phyloP scores from a whole-genome alignment of 78 protist genomes.

The Creolimax fragrantissima region DNA sequence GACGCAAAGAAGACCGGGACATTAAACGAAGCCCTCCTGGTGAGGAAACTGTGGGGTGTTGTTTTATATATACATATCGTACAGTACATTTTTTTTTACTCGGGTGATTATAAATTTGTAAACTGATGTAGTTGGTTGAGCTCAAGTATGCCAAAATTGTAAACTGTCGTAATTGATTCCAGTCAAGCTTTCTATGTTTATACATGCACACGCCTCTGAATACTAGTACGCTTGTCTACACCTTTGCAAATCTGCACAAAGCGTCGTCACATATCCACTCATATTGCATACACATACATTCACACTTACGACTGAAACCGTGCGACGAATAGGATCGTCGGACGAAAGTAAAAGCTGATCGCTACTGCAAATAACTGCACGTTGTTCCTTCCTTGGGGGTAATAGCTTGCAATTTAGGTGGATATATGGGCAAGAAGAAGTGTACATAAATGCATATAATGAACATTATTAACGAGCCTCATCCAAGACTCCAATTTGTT shows the following conservation, averaged over 20 bases:
- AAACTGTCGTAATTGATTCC: neutral
- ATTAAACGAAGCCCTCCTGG: neutral
- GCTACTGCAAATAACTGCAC: slow-evolving; percentile 20
- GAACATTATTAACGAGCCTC: too few species aligned
- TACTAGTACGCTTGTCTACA: neutral
- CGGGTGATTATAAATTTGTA: too few species aligned
- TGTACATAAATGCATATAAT: too few species aligned
- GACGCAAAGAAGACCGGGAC: neutral
- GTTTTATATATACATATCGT: neutral
- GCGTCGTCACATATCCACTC: neutral
- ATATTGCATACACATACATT: too few species aligned
- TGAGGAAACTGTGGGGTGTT: neutral
- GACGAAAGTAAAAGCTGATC: neutral
- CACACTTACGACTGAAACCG: too few species aligned
- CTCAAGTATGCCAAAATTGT: neutral
- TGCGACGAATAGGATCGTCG: neutral
- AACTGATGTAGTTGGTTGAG: neutral
- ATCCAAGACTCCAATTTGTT: too few species aligned
- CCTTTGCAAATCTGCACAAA: neutral
- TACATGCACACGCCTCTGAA: neutral
- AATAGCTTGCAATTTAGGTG: too few species aligned
- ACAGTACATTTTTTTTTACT: too few species aligned
- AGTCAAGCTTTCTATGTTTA: neutral
- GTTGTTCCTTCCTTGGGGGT: too few species aligned
- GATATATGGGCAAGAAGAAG: too few species aligned